phyloP scores from a whole-genome alignment of 2,329 filamentous ascomycete genomes.

The Emmonsiellopsis sp. region DNA sequence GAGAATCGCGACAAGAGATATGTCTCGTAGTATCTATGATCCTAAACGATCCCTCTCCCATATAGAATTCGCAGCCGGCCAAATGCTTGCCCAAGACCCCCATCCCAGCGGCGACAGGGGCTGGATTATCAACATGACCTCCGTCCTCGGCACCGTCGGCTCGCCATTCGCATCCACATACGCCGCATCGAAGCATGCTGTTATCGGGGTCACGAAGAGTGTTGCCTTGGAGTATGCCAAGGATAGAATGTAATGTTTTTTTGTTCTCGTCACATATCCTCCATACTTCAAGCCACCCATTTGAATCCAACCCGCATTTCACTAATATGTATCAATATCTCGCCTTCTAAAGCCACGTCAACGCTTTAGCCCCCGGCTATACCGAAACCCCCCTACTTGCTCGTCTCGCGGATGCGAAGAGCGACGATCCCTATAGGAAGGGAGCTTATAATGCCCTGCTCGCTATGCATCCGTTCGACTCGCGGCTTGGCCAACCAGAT shows the following conservation, averaged over 20 bases:
- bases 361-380: conserved; percentile 46
- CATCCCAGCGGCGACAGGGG: conserved; percentile 24
- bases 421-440: conserved; percentile 7
- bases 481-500: conserved; percentile 18
- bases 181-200: conserved; percentile 41
- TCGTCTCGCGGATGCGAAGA: conserved; percentile 2
- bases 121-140: conserved; percentile 28
- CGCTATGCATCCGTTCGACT: conserved; percentile 19
- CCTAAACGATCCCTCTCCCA: background rate
- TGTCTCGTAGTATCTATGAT: background rate
- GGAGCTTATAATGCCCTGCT: conserved; percentile 8
- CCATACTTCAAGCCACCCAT: background rate
- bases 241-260: conserved; percentile 29
- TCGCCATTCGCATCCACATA: conserved; percentile 25
- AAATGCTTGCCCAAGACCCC: conserved; percentile 32
- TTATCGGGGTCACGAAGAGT: conserved; percentile 40
- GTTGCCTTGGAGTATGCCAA: conserved; percentile 42
- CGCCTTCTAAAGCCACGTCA: conserved; percentile 30
- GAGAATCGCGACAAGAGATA: background rate
- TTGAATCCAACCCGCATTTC: background rate
- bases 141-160: conserved; percentile 21
- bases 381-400: conserved; percentile 20
- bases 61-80: conserved; percentile 24
- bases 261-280: background rate
- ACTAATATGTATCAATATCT: background rate